Evolutionary conservation across 2,329 filamentous ascomycete species (phyloP), one percentile per base, ranked within the genome.

Genomic region (Helminthosporium solani): DNA sequence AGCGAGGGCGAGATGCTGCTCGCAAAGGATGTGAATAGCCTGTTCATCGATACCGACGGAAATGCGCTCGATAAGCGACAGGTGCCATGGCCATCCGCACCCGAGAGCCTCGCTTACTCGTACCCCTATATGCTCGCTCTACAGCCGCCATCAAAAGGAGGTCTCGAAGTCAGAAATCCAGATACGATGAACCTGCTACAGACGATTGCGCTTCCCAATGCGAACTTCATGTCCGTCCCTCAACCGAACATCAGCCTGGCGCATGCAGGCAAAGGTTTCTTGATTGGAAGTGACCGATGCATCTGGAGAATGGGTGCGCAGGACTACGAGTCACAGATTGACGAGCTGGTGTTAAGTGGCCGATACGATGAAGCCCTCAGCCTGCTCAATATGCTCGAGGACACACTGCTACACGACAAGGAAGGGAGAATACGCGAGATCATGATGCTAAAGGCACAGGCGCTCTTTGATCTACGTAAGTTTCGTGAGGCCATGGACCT

Each of bases 281-380:
- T 97, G 48, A 90, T 97, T 41, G 86, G 87, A 16, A 96, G 92
- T 64, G 94, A 97, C 45, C 81, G 94, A 35, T 87, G 81, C 27
- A 88, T 99, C 30, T 99, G 94, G 94, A 87, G 94, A 58, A 97
- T 99, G 94, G 88, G 85, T 53, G 88, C 92, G 3, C 84, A 91
- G 30, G 87, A 91, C 55, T 99, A 99, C 64, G 89, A 96, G 66
- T 84, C 85, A 2, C 94, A 99, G 65, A 83, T 97, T 18, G 82
- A 90, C 49, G 84, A 94, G 54, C 78, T 99, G 20, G 83, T 95
- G 1, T 80, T 84, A 16, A 82, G 80, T 49, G 83, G 80, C 8
- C 81, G 83, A 49, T 88, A 91, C 44, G 92, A 99, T 59, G 95
- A 99, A 71, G 92, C 92, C 0, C 87, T 97, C 52, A 96, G 90